phyloP scores from a whole-genome alignment of 2,329 filamentous ascomycete genomes.

The Arthrobotrys musiformis region DNA sequence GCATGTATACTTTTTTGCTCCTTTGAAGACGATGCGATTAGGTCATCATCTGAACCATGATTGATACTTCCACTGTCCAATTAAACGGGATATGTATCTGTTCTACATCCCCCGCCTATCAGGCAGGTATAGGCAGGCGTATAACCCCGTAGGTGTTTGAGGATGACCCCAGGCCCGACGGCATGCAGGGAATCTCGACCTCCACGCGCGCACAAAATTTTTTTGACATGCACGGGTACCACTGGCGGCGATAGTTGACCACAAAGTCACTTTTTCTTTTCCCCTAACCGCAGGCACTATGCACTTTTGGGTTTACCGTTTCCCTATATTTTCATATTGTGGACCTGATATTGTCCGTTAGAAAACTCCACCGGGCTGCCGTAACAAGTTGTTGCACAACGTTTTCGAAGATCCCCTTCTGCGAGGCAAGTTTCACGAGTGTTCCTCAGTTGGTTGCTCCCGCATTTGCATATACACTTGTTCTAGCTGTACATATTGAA shows the following conservation, averaged over 20 bases:
- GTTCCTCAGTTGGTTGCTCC: slow-evolving; percentile 12
- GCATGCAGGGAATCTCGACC: slow-evolving; percentile 32
- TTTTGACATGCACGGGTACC: slow-evolving; percentile 17
- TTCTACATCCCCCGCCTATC: slow-evolving; percentile 43
- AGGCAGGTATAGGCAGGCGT: slow-evolving; percentile 51
- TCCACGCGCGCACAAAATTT: slow-evolving; percentile 17
- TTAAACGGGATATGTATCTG: slow-evolving; percentile 37
- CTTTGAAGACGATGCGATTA: slow-evolving; percentile 23
- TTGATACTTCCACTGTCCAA: slow-evolving; percentile 28
- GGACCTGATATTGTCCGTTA: background rate
- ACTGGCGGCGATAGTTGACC: background rate
- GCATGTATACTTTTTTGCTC: slow-evolving; percentile 17
- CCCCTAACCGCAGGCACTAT: background rate
- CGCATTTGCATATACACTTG: slow-evolving; percentile 2
- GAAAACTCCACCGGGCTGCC: slow-evolving; percentile 47
- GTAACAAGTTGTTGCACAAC: slow-evolving; percentile 38
- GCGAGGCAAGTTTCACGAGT: slow-evolving; percentile 44
- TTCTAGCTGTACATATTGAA: background rate
- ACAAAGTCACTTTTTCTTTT: background rate
- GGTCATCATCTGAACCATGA: slow-evolving; percentile 26
- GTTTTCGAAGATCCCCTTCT: slow-evolving; percentile 28
- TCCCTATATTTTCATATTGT: slow-evolving; percentile 1
- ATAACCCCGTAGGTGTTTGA: slow-evolving; percentile 50
- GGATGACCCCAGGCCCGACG: slow-evolving; percentile 37
- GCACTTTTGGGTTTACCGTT: background rate